A percentile compares a stretch with the other conserved stretches of the same genome.
phyloP scores from a whole-genome alignment of 2,329 filamentous ascomycete genomes.

The Alternaria sp. region DNA sequence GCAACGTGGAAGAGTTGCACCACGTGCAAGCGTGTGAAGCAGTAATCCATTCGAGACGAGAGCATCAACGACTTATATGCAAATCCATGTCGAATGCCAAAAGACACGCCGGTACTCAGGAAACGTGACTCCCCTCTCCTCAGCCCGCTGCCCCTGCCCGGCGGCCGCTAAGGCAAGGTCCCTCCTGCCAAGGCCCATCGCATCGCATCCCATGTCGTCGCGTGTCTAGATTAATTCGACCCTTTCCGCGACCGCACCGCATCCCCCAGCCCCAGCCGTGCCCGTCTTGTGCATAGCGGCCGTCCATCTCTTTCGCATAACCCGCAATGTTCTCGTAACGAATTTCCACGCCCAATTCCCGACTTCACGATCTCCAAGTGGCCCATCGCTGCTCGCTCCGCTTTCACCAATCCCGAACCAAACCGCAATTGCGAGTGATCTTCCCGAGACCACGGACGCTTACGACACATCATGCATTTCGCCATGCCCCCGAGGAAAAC shows the following conservation, averaged over 20 bases:
- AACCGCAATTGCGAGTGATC: slow-evolving; percentile 10
- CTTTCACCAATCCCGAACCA: neutral
- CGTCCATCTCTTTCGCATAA: neutral
- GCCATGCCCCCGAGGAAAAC: slow-evolving; percentile 86
- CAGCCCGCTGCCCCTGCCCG: neutral
- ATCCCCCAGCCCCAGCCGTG: neutral
- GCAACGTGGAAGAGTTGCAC: slow-evolving; percentile 6
- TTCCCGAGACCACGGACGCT: slow-evolving; percentile 24
- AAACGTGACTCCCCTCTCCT: neutral
- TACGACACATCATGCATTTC: slow-evolving; percentile 71
- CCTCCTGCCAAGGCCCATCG: slow-evolving; percentile 21
- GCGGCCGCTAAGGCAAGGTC: slow-evolving; percentile 21
- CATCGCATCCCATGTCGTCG: slow-evolving; percentile 20
- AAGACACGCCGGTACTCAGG: neutral
- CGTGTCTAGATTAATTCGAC: slow-evolving; percentile 17
- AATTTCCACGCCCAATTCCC: neutral
- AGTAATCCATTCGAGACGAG: neutral
- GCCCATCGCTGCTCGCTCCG: slow-evolving; percentile 33
- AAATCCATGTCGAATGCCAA: neutral
- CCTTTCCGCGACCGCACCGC: slow-evolving; percentile 16
- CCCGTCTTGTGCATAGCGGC: neutral
- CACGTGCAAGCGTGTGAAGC: slow-evolving; percentile 1
- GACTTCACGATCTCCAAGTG: slow-evolving; percentile 5
- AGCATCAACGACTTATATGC: neutral
- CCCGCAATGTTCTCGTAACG: slow-evolving; percentile 25